Evolutionary conservation across 163 green algal species (phyloP).

Genomic region (Coccomyxa subellipsoidea): DNA sequence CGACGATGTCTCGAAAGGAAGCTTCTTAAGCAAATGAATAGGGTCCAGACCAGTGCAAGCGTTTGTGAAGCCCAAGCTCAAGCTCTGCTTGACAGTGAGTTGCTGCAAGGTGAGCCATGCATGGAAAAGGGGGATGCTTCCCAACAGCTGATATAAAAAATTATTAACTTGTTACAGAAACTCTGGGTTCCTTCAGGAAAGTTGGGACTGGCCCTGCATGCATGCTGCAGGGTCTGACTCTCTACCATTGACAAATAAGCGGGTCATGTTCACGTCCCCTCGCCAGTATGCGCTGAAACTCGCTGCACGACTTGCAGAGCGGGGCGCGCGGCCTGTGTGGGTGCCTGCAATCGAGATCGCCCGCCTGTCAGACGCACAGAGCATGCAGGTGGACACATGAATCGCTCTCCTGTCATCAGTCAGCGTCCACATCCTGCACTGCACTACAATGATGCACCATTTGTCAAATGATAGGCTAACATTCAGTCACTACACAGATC

Average conservation of each 20-base stretch:
- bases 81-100: background rate
- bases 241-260: background rate
- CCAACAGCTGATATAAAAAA: background rate
- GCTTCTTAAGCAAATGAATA: too few species aligned
- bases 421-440: background rate
- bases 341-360: constrained; percentile 42
- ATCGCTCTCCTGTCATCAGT: background rate
- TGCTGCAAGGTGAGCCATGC: background rate
- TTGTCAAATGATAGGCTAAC: too few species aligned
- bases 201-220: background rate
- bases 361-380: constrained; percentile 17
- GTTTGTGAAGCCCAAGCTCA: too few species aligned
- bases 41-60: too few species aligned
- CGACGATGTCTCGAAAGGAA: too few species aligned
- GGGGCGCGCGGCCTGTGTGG: constrained; percentile 44
- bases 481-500: too few species aligned
- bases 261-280: background rate
- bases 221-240: background rate
- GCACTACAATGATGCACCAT: too few species aligned
- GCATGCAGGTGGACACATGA: background rate
- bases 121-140: too few species aligned
- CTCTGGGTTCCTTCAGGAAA: too few species aligned
- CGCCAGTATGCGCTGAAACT: constrained; percentile 33
- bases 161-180: too few species aligned
- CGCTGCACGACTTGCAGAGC: constrained; percentile 28